Evolutionary conservation across 371 early-diverging fungal species (phyloP), one percentile per base, ranked within the genome.

Genomic region (Ordospora colligata): DNA sequence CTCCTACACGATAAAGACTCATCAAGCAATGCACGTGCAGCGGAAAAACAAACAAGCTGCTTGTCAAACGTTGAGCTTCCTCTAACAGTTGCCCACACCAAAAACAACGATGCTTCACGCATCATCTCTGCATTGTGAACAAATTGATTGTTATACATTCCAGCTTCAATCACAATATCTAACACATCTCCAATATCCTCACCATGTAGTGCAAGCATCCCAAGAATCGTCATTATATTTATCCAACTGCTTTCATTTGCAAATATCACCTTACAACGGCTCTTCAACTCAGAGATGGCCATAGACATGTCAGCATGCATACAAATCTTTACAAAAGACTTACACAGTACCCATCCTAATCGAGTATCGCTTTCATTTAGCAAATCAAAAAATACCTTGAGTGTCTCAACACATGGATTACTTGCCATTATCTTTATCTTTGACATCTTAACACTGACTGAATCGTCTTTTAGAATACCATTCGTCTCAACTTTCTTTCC

Each of bases 201-300:
- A 1, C 37, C 47, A 22, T 68, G 27, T 46, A 77, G 62, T 37
- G 63, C 44, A 9, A 67, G 19, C 37, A 69, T 67, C 22, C 65
- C 72, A 47, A 77, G 43, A 50, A 77, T 71, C n/a, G 53, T 47
- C 45, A 66, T 23, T 7, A 46, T 10, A 51, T 78, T 78, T 47
- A 78, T 78, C 74, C 74, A 78, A 4, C 62, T 25, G 50, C 25
- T 52, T 42, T 78, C 79, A 37, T 78, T 74, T 1, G 67, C 73
- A 67, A 74, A 74, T 47, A 78, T 74, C 17, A 46, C 65, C 32
- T 27, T 23, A 8, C 52, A 52, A 2, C 40, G 17, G 44, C 43
- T 14, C 37, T 40, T 46, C 1, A 69, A 32, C 32, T 65, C 27
- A 1, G 40, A 32, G 32, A 43, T 14, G 19, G 69, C 22, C 12